Conservation (phyloP, 2,329 filamentous ascomycete genomes). For the Colletotrichum somersetense region DNA sequence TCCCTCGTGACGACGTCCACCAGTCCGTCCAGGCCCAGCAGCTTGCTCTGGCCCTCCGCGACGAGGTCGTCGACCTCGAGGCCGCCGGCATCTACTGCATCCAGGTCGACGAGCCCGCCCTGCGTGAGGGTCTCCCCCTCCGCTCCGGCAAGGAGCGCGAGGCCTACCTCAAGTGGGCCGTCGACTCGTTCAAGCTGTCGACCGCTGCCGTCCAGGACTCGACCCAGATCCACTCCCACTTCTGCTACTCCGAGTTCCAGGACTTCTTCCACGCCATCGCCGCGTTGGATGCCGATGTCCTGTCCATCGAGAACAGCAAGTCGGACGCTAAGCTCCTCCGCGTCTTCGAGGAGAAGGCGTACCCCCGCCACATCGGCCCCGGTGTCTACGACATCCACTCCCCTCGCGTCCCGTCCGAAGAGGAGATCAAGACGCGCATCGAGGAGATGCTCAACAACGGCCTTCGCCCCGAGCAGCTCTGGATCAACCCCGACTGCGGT, state of each 20-base stretch:
- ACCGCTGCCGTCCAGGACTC: conserved; percentile 93
- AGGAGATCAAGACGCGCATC: conserved; percentile 98
- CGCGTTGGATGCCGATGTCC: conserved; percentile 95
- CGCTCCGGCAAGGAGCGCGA: conserved; percentile 94
- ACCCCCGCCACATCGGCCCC: conserved; percentile 97
- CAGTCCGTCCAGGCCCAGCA: conserved; percentile 99
- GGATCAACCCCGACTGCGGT: conserved; percentile 99
- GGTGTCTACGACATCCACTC: conserved; percentile 99
- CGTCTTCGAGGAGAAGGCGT: conserved; percentile 97
- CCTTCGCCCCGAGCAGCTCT: conserved; percentile 97
- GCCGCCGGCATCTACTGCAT: conserved; percentile 97
- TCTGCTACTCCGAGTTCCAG: conserved; percentile 99
- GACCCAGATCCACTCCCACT: conserved; percentile 99
- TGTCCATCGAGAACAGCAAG: conserved; percentile 99
- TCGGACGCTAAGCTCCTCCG: conserved; percentile 98
- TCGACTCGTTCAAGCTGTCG: conserved; percentile 97
- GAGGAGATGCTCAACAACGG: conserved; percentile 94
- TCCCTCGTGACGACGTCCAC: conserved; percentile 99
- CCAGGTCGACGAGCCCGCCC: conserved; percentile 98
- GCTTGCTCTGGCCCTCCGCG: conserved; percentile 96
- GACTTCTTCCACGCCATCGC: conserved; percentile 99
- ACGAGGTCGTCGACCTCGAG: conserved; percentile 98
- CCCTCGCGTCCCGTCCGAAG: conserved; percentile 93
- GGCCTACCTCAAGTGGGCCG: conserved; percentile 96
- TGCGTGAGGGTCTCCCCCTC: conserved; percentile 98